Conservation (phyloP, 139 green algal species). For the Chlorella sp. region DNA sequence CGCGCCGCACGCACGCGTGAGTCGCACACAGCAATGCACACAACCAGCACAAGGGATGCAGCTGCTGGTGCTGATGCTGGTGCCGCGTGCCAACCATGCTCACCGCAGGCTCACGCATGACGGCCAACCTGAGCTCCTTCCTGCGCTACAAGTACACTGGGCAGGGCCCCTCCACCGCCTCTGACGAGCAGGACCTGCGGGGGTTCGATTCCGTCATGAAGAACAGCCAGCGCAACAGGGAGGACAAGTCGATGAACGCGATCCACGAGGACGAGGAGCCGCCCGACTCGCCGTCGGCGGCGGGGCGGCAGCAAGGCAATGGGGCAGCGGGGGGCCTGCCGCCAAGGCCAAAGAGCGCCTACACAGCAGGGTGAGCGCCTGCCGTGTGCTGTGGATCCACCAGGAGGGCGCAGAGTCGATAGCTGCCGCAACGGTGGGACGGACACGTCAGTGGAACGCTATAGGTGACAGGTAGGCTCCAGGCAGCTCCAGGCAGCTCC, state of each 20-base stretch:
- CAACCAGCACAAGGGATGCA: not conserved
- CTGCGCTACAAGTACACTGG: conserved; percentile 33
- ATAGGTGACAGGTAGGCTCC: too few species aligned
- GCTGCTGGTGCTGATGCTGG: not conserved
- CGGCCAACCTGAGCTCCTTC: conserved; percentile 35
- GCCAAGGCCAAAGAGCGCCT: not conserved
- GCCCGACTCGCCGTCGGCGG: not conserved
- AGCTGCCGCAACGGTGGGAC: too few species aligned
- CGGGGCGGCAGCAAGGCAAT: too few species aligned
- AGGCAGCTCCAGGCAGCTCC: too few species aligned
- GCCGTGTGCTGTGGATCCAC: too few species aligned
- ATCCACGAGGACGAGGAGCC: conserved; percentile 21
- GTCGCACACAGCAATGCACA: not conserved
- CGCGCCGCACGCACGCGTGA: not conserved
- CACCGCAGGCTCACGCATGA: conserved; percentile 32
- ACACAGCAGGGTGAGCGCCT: not conserved
- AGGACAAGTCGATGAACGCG: conserved; percentile 17
- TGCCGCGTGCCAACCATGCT: too few species aligned
- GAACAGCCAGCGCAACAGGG: not conserved
- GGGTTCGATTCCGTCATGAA: conserved; percentile 24
- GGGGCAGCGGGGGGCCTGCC: not conserved
- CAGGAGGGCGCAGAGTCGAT: too few species aligned
- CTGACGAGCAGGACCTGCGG: conserved; percentile 48
- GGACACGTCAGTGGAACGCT: too few species aligned
- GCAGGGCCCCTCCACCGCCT: conserved; percentile 8